Percentiles rank a stretch among this genome's conserved stretches.
Evolutionary conservation across 805 yeast genomes (phyloP).

Genomic region (Ascoidea rubescens): DNA sequence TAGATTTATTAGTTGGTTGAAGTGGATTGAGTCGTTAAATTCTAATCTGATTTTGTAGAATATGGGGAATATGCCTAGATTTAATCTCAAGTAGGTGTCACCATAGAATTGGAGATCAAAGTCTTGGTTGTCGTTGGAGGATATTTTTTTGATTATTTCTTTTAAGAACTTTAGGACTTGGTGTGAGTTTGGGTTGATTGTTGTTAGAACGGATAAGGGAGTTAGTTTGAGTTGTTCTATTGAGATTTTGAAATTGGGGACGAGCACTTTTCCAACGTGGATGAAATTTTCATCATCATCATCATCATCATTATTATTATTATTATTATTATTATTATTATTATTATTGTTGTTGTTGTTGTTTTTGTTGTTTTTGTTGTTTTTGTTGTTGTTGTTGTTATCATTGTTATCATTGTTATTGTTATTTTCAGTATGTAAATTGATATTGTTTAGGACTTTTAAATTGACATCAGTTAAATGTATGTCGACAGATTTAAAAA

Average conservation of each 20-base stretch:
- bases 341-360: background rate
- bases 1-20: background rate
- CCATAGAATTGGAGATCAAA: background rate
- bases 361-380: constrained; percentile 1
- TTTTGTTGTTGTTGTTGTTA: background rate
- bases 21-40: constrained; percentile 1
- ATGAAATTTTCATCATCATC: background rate
- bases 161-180: constrained; percentile 5
- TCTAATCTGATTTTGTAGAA: constrained; percentile 3
- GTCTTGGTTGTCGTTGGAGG: background rate
- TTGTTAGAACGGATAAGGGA: constrained; percentile 1
- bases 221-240: constrained; percentile 2
- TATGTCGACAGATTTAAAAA: constrained; percentile 3
- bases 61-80: constrained; percentile 5
- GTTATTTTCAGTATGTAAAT: background rate
- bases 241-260: constrained; percentile 5
- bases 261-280: constrained; percentile 3
- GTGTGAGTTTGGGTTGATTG: constrained; percentile 4
- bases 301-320: background rate
- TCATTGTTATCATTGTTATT: background rate
- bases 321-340: background rate
- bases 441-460: background rate
- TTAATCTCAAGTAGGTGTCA: constrained; percentile 1
- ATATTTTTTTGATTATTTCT: constrained; percentile 7
- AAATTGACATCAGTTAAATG: constrained; percentile 2